Conservation (phyloP, 805 yeast species). For the Candida mattraensis region DNA sequence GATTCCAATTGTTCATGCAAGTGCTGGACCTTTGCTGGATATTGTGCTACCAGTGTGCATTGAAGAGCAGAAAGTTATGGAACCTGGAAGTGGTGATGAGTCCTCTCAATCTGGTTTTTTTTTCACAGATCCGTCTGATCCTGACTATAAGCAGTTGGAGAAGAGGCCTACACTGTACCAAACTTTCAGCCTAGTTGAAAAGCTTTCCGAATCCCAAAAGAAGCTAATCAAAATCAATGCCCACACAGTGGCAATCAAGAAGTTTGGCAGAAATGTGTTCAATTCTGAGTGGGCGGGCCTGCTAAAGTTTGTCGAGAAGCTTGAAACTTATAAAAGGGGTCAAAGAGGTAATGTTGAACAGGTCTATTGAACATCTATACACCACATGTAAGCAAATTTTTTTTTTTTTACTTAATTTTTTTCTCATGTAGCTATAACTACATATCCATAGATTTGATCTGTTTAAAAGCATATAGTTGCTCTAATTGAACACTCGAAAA, state of each 20-base stretch:
- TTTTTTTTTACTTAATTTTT: conserved; percentile 10
- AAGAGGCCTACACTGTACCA: conserved; percentile 41
- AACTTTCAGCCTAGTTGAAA: conserved; percentile 40
- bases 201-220: conserved; percentile 15
- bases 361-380: conserved; percentile 20
- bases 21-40: conserved; percentile 92
- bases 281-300: conserved; percentile 24
- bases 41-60: conserved; percentile 65
- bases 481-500: too few species aligned
- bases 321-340: conserved; percentile 23
- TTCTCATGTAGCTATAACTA: not conserved
- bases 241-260: conserved; percentile 23
- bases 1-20: conserved; percentile 87
- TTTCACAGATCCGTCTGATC: conserved; percentile 69
- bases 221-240: conserved; percentile 23
- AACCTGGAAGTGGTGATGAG: conserved; percentile 3
- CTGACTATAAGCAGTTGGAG: conserved; percentile 48
- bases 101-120: conserved; percentile 70
- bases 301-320: conserved; percentile 11
- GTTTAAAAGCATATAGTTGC: too few species aligned
- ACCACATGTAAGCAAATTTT: conserved; percentile 7
- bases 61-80: conserved; percentile 15
- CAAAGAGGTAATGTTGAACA: conserved; percentile 32
- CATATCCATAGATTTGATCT: not conserved
- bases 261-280: conserved; percentile 30